Evolutionary conservation across 2,329 filamentous ascomycete species (phyloP), one percentile per base, ranked within the genome.

Genomic region (Incumbomyces lentus): DNA sequence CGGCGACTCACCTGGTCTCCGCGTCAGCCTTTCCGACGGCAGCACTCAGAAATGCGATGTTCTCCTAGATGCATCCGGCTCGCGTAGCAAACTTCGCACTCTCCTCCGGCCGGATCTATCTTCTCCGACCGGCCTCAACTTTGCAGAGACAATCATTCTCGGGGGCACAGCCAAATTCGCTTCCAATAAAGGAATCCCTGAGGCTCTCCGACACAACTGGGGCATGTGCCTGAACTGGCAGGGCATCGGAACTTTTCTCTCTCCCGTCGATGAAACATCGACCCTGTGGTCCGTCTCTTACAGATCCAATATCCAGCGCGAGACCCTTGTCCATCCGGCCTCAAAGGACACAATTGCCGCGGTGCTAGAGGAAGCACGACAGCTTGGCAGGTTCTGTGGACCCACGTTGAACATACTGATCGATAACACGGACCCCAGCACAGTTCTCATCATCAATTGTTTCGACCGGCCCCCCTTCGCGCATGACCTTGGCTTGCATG

Each of bases 61-160:
- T 1, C 59, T 74, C 5, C 60, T 74, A 34, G 68, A 62, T 1
- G 68, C 69, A 0, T 70, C 73, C 45, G 71, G 71, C 0, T 63
- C 68, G 0, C 62, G 55, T 14, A 72, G 68, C 54, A 71, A 68
- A 47, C 51, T 72, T 3, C 58, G 71, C 17, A 51, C 55, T 11
- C 50, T 40, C 16, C 31, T 73, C 4, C 59, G 69, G 14, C 68
- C 68, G 7, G 49, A 61, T 6, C 67, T 72, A 44, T 26, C 22
- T 8, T 8, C 22, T 26, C 8, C 22, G 8, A 26, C 8, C 5
- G 55, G 44, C 1, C 59, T 72, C 1, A 31, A 62, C 12, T 71
- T 65, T 52, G 58, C 64, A 1, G 69, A 69, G 0, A 64, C 64
- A 2, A 59, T 69, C 3, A 58, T 64, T 14, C 58, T 69, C 31